Evolutionary conservation across 768 basidiomycete genomes (phyloP).

Genomic region (Xerocomellus amylosporus): DNA sequence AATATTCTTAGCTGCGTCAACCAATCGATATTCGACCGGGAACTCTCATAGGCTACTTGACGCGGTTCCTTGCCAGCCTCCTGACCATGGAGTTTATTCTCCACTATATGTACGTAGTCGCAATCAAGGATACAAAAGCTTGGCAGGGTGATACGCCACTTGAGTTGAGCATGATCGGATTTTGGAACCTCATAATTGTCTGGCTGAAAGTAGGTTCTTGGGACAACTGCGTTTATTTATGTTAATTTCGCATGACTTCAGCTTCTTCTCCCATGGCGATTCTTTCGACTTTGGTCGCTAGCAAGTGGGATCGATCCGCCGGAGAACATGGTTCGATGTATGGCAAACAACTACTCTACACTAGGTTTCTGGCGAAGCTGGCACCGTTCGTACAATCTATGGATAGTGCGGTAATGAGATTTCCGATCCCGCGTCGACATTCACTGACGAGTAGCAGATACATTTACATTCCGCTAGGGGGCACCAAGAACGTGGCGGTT

Average conservation of each 20-base stretch:
- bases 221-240: not conserved
- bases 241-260: conserved; percentile 30
- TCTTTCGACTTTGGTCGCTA: conserved; percentile 94
- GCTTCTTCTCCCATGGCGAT: conserved; percentile 94
- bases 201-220: conserved; percentile 81
- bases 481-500: conserved; percentile 50
- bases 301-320: conserved; percentile 88
- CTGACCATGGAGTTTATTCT: conserved; percentile 88
- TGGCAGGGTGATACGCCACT: conserved; percentile 79
- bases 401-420: conserved; percentile 73
- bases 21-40: conserved; percentile 47
- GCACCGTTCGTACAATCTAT: conserved; percentile 96
- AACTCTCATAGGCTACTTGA: conserved; percentile 50
- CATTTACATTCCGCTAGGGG: conserved; percentile 92
- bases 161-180: conserved; percentile 88
- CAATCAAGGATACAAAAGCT: conserved; percentile 85
- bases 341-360: conserved; percentile 95
- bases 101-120: conserved; percentile 95
- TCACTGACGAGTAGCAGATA: conserved; percentile 53
- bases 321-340: conserved; percentile 98
- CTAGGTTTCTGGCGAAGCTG: conserved; percentile 94
- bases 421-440: not conserved
- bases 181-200: conserved; percentile 94
- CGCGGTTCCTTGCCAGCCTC: conserved; percentile 69
- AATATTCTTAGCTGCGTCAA: conserved; percentile 51